Evolutionary conservation across 1,284 basidiomycete genomes (phyloP).

Genomic region (Malassezia pachydermatis): DNA sequence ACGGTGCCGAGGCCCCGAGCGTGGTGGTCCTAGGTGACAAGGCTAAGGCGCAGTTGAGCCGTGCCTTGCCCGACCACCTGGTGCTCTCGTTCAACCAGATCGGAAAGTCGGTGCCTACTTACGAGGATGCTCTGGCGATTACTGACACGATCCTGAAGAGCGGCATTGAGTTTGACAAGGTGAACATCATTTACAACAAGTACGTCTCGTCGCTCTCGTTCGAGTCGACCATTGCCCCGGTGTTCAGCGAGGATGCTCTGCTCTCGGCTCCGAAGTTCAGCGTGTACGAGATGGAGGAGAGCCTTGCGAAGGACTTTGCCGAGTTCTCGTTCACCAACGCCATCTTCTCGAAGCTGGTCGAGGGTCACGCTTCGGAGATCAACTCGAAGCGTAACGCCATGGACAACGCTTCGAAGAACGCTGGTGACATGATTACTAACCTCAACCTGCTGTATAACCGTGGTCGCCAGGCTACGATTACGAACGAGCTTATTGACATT

Average conservation of each 20-base stretch:
- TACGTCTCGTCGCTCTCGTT: slow-evolving; percentile 90
- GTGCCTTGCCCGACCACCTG: slow-evolving; percentile 60
- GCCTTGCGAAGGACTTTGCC: slow-evolving; percentile 81
- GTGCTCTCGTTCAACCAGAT: slow-evolving; percentile 91
- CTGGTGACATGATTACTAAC: slow-evolving; percentile 52
- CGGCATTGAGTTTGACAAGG: slow-evolving; percentile 74
- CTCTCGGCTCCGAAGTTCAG: slow-evolving; percentile 54
- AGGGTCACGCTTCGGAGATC: slow-evolving; percentile 91
- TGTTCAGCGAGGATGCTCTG: slow-evolving; percentile 50
- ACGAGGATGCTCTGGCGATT: slow-evolving; percentile 85
- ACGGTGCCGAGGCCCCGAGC: slow-evolving; percentile 49
- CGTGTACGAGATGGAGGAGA: slow-evolving; percentile 51
- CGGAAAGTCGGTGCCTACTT: slow-evolving; percentile 91
- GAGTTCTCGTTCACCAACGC: slow-evolving; percentile 96
- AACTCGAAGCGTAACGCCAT: slow-evolving; percentile 78
- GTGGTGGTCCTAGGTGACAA: slow-evolving; percentile 77
- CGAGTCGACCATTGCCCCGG: slow-evolving; percentile 65
- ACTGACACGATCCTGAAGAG: slow-evolving; percentile 84
- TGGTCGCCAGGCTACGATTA: slow-evolving; percentile 96
- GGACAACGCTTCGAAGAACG: slow-evolving; percentile 99
- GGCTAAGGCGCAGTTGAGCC: slow-evolving; percentile 81
- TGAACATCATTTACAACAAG: slow-evolving; percentile 83
- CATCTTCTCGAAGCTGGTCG: slow-evolving; percentile 84
- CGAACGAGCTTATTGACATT: slow-evolving; percentile 87
- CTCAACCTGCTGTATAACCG: slow-evolving; percentile 62